Base-by-base conservation (phyloP, 2,329 filamentous ascomycete species). In the Fusarium setosum region DNA sequence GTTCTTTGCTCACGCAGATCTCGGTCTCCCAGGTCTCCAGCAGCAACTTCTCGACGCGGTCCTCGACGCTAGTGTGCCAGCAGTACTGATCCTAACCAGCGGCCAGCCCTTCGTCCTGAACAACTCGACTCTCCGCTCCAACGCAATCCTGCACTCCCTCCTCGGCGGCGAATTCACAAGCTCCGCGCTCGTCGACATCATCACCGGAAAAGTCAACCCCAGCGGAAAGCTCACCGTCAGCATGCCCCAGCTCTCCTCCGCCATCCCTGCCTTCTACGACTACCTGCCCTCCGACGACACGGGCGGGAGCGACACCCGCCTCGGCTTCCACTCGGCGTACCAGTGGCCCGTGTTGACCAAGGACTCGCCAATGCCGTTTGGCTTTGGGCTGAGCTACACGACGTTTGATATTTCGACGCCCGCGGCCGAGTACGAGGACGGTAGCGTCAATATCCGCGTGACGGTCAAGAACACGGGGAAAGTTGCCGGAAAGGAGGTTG, bases 371-470 rank as follows among this genome's bases (percentile, higher is more conserved):
- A 72, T 77, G 84, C 29, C 83, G 81, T 72, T 70, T 80, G 90
- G 89, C 3, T 90, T 84, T 58, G 90, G 90, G 0, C 80, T 92
- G 4, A 88, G 85, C 13, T 92, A 91, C 76, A 90, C 88, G 1
- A 82, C 79, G 1, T 91, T 90, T 75, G 76, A 82, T 24, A 80
- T 90, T 44, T 83, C 83, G 3, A 79, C 63, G 5, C 59, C 64
- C 1, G 59, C 50, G 1, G 64, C 62, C 3, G 29, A 34, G 9
- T 63, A 58, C 9, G 62, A 60, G 0, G 79, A 86, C 31, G 80
- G 77, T 51, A 78, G 84, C 31, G 73, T 81, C 5, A 71, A 76
- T 5, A 83, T 87, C 10, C 78, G 77, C 1, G 78, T 86, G 3
- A 79, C 78, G 0, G 76, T 92, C 10, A 82, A 80, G 44, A 92